A percentile compares a stretch with the other conserved stretches of the same genome.
These are phyloP conservation scores for Anastatica hierochuntica DNA, from an alignment of 345 rosid genomes.

Conservation along the genomic window DNA sequence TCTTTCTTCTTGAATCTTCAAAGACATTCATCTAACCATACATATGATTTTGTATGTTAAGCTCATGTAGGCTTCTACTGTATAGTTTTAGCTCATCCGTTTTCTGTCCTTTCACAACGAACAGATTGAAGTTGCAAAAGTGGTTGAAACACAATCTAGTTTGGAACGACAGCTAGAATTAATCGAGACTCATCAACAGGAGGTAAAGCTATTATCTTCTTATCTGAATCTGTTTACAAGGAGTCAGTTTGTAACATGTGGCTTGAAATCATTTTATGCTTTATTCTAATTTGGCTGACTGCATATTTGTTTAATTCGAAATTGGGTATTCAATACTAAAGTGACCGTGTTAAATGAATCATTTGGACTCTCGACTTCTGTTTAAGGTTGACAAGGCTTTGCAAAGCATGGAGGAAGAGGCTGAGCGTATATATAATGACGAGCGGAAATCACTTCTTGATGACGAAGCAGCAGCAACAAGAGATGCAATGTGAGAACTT, in stretches of 20 bases:
- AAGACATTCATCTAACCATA: conserved; percentile 1
- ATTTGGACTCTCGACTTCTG: not conserved
- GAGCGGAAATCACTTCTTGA: conserved; percentile 68
- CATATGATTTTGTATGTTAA: too few relatives aligned
- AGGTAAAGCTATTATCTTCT: conserved; percentile 36
- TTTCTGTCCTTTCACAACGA: conserved; percentile 8
- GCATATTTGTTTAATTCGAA: too few relatives aligned
- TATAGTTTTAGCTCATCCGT: too few relatives aligned
- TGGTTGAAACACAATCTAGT: conserved; percentile 79
- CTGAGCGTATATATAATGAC: conserved; percentile 85
- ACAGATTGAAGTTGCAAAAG: conserved; percentile 97
- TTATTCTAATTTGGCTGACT: too few relatives aligned
- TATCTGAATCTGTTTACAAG: not conserved
- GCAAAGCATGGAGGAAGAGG: conserved; percentile 87
- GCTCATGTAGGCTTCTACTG: too few relatives aligned
- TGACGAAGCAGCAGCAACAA: conserved; percentile 92
- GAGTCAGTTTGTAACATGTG: not conserved
- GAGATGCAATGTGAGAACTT: conserved; percentile 90
- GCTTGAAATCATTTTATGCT: not conserved
- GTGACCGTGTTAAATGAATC: not conserved
- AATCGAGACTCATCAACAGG: conserved; percentile 94
- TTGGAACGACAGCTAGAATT: conserved; percentile 85
- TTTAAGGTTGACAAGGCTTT: conserved; percentile 81
- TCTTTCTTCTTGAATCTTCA: not conserved
- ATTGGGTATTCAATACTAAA: not conserved